Percentiles rank a stretch among this genome's conserved stretches.
Evolutionary conservation across 345 rosid genomes (phyloP).

Genomic region (Carallia pectinifolia): DNA sequence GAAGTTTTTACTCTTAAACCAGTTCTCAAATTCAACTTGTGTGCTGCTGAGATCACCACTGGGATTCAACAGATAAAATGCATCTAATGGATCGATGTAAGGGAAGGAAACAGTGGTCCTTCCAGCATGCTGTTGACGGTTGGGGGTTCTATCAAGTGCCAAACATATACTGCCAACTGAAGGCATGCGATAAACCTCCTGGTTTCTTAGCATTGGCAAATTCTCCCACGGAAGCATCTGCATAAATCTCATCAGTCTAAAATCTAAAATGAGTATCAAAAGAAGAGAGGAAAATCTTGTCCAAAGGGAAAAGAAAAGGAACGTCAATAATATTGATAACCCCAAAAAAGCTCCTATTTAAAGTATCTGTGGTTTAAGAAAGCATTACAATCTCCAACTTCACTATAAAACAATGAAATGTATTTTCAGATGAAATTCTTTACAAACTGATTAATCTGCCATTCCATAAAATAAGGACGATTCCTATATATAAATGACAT

Average conservation of each 20-base stretch:
- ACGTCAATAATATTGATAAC: not conserved
- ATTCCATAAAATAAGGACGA: too few relatives aligned
- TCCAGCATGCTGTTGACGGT: conserved; percentile 36
- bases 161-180: conserved; percentile 70
- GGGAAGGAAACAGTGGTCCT: conserved; percentile 48
- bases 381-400: not conserved
- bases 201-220: conserved; percentile 72
- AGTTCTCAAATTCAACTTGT: conserved; percentile 69
- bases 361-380: not conserved
- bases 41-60: conserved; percentile 68
- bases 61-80: conserved; percentile 86
- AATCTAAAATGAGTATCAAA: conserved; percentile 5
- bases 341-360: not conserved
- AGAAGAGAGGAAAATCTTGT: not conserved
- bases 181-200: conserved; percentile 96
- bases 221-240: conserved; percentile 99
- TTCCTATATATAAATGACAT: too few relatives aligned
- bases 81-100: conserved; percentile 82
- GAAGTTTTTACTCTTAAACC: conserved; percentile 77
- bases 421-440: too few relatives aligned
- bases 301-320: not conserved
- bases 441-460: too few relatives aligned
- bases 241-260: conserved; percentile 14
- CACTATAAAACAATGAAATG: too few relatives aligned
- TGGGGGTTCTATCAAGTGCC: conserved; percentile 48